phyloP scores from a whole-genome alignment of 2,329 filamentous ascomycete species.

The Monosporascus sp. region DNA sequence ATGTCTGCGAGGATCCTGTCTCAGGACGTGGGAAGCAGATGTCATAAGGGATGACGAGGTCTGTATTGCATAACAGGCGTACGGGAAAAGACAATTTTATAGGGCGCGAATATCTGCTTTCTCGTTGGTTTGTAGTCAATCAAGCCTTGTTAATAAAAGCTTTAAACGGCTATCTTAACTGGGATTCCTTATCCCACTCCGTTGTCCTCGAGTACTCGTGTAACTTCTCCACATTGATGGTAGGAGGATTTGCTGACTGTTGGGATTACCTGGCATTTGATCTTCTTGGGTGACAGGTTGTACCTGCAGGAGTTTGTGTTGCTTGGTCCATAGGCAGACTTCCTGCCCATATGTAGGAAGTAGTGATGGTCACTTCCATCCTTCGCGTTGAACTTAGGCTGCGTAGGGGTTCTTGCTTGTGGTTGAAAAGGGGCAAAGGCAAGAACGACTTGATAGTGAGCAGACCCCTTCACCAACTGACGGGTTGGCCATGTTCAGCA shows the following conservation, averaged over 20 bases:
- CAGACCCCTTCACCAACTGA: constrained; percentile 6
- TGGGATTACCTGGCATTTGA: no score
- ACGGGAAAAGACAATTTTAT: constrained; percentile 31
- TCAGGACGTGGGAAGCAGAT: constrained; percentile 32
- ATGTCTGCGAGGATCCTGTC: constrained; percentile 37
- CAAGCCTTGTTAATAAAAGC: constrained; percentile 4
- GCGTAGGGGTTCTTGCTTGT: no score
- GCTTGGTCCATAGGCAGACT: no score
- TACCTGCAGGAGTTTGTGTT: no score
- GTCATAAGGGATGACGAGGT: constrained; percentile 45
- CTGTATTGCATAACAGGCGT: constrained; percentile 49
- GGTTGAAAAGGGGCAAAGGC: no score
- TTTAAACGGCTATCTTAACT: not conserved
- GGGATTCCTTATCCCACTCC: not conserved
- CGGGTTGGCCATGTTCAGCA: no score
- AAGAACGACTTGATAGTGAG: constrained; percentile 6
- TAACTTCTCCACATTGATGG: not conserved
- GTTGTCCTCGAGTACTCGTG: not conserved
- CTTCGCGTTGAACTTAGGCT: no score
- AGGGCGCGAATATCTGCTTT: constrained; percentile 19
- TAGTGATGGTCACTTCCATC: no score
- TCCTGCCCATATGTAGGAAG: no score
- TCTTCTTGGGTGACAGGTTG: no score
- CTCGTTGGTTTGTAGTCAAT: constrained; percentile 12
- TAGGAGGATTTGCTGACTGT: no score